phyloP scores from a whole-genome alignment of 2,329 filamentous ascomycete species.

The Colletotrichum spinosum region DNA sequence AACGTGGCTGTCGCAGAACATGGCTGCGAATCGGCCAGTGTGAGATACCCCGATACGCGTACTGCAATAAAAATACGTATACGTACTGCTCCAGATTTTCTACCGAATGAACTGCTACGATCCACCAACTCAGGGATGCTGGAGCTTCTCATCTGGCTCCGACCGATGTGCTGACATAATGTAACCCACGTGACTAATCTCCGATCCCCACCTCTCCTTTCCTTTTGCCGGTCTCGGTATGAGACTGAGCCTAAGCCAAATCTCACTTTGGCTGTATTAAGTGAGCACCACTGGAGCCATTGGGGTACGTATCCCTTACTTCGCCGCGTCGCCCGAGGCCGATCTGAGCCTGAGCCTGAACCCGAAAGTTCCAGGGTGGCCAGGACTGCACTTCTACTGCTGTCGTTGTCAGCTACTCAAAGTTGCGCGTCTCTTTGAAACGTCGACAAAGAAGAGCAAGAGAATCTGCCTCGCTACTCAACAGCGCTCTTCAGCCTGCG shows the following conservation, averaged over 20 bases:
- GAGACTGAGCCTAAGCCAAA: background rate
- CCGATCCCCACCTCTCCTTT: conserved; percentile 14
- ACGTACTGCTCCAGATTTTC: too few relatives aligned
- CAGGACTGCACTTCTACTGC: conserved; percentile 18
- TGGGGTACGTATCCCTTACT: conserved; percentile 30
- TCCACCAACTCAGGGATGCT: too few relatives aligned
- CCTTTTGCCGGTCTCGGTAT: conserved; percentile 2
- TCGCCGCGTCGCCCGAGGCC: conserved; percentile 31
- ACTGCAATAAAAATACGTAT: too few relatives aligned
- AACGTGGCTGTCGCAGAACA: conserved; percentile 11
- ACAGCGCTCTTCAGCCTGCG: conserved; percentile 15
- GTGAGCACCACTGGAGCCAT: background rate
- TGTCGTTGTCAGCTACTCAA: background rate
- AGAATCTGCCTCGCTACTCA: conserved; percentile 8
- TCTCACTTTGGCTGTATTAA: conserved; percentile 10
- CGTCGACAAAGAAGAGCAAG: conserved; percentile 34
- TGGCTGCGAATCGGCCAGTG: background rate
- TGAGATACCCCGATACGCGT: too few relatives aligned
- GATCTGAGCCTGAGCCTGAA: conserved; percentile 27
- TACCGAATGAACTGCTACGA: too few relatives aligned
- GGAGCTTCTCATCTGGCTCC: too few relatives aligned
- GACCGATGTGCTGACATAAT: too few relatives aligned
- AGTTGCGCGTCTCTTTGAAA: conserved; percentile 34
- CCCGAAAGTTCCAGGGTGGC: conserved; percentile 38
- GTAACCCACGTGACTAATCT: background rate